phyloP scores from a whole-genome alignment of 2,329 filamentous ascomycete species.

The Gyromitra esculenta region DNA sequence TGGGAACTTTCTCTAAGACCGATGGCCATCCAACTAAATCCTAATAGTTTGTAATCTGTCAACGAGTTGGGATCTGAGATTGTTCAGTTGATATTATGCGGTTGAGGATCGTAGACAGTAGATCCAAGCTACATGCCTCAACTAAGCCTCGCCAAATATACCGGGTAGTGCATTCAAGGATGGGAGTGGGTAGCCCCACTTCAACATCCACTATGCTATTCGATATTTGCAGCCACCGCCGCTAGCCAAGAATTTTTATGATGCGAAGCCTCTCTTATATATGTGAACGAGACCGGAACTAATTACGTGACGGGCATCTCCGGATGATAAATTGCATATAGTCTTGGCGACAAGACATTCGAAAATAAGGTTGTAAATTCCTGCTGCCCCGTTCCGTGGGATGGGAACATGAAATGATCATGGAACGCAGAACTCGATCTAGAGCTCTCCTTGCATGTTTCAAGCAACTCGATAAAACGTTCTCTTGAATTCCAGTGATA shows the following conservation, averaged over 20 bases:
- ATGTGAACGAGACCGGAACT: neutral
- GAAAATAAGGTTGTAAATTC: neutral
- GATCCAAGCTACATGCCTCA: neutral
- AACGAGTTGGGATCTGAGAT: neutral
- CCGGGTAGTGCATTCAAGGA: neutral
- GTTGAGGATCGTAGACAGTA: neutral
- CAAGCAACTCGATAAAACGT: neutral
- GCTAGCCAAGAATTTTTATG: neutral
- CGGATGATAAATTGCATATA: neutral
- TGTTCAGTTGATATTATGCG: neutral
- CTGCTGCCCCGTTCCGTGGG: neutral
- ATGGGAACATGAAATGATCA: neutral
- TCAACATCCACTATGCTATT: neutral
- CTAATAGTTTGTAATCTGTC: neutral
- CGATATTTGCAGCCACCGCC: neutral
- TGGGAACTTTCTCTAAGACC: neutral
- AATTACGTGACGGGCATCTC: neutral
- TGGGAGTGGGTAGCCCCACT: neutral
- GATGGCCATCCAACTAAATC: neutral
- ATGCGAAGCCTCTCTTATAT: neutral
- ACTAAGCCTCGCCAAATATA: neutral
- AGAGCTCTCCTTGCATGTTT: slow-evolving; percentile 26
- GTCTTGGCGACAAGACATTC: neutral
- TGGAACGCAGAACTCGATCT: neutral
- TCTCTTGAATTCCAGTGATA: slow-evolving; percentile 13